Evolutionary conservation across 345 rosid species (phyloP), one percentile per base, ranked within the genome.

Genomic region (Angophora floribunda): DNA sequence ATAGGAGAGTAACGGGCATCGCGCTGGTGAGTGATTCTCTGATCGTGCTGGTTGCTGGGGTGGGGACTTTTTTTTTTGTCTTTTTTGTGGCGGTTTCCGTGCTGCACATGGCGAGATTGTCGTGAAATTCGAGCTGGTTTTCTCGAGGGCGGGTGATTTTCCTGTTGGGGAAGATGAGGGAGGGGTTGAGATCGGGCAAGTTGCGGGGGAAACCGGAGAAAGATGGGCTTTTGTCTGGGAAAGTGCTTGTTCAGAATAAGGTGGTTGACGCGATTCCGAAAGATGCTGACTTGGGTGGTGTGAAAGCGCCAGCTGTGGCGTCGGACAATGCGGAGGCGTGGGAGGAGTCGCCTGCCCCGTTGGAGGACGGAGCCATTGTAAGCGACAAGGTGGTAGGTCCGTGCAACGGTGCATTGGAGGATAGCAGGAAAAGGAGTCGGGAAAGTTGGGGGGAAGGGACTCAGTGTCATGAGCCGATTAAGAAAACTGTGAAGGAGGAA

Each of bases 141-240:
- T 91, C 24, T 30, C 86, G 84, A 85, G 91, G 90, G 82, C 67
- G 87, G 52, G 50, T 24, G 65, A 36, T 86, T 51, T 88, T 86
- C 55, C 24, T 13, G 88, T 51, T 67, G 87, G 65, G 45, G 87
- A 85, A 79, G 88, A 91, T 95, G 96, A 91, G 85, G 84, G 88
- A 88, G 70, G 92, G 93, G 19, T 85, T 93, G 94, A 88, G 94
- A 89, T 93, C 95, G 17, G 88, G 87, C 28, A 75, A 85, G 88
- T 80, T 84, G 61, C 50, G 13, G 86, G 87, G 26, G 47, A 88
- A 89, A 78, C 88, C 87, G 30, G 92, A 91, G 86, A 75, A 24
- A 86, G 88, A 87, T 78, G 86, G 92, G 88, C 59, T 78, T 59
- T 87, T 75, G 89, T 51, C 47, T 28, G 89, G 63, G 19, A 49